Evolutionary conservation across 1,284 basidiomycete genomes (phyloP), one percentile per base, ranked within the genome.

Genomic region (Puccinia novopanici): DNA sequence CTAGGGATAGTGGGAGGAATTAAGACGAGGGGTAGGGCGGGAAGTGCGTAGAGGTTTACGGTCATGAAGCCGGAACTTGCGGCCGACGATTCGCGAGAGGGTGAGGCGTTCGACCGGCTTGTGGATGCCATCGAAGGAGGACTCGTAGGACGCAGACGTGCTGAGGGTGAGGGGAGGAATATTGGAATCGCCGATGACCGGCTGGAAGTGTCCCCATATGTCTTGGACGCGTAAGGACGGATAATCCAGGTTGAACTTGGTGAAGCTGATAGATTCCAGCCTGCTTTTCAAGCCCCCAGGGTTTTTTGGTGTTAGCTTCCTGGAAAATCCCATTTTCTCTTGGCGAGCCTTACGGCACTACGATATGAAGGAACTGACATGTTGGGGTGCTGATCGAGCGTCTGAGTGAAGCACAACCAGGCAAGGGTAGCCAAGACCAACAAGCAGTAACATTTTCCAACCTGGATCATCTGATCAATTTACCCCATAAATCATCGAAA

Each of bases 371-470:
- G n/a, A n/a, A 68, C 70, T 55, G 27, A 73, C 70, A 57, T 52
- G 70, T 55, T 54, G 3, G 45, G 54, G 22, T 52, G 70, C 13
- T 37, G 19, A 37, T 73, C 52, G 27, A 73, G 30, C 4, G 70
- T 73, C 6, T 73, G 27, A 13, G 70, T 34, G 54, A 73, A 57
- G 30, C n/a, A 5, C 48, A 73, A 24, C 70, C 70, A 73, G 22
- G 30, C 48, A 6, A 73, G 27, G 34, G 70, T 73, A 15, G 70
- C 70, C 37, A 73, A 22, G 37, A 73, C 24, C 10, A 73, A 52
- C 52, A 73, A 37, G 40, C 50, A 73, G 52, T 73, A 73, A 24
- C 70, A 73, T 24, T 73, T 73, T 0, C 50, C 70, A 9, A 52
- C 70, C 52, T 73, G 70, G 24, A 54, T 73, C 37, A 73, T 57